Percentiles rank a stretch among this genome's conserved stretches.
Conservation (phyloP, 2,329 filamentous ascomycete genomes). For the Venturia nashicola region DNA sequence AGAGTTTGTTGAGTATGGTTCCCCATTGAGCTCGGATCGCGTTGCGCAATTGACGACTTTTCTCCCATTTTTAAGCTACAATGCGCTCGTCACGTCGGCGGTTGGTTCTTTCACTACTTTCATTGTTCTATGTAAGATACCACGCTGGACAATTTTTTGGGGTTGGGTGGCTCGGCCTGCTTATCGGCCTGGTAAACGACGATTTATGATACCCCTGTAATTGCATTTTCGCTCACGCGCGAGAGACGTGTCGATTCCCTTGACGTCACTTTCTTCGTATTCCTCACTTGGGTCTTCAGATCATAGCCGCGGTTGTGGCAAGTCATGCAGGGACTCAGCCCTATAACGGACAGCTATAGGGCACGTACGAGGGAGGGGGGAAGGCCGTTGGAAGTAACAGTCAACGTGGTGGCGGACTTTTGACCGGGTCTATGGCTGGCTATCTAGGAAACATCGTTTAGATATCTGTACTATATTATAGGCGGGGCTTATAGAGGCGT, state of each 20-base stretch:
- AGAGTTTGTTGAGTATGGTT: background rate
- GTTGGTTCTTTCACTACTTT: no score
- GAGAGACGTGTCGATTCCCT: background rate
- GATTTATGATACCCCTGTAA: constrained; percentile 1
- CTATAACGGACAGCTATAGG: background rate
- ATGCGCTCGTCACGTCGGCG: background rate
- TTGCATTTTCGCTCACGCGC: background rate
- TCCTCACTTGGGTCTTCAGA: background rate
- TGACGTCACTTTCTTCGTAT: background rate
- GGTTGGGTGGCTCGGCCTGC: background rate
- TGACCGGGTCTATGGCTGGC: background rate
- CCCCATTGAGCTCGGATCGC: background rate
- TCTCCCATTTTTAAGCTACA: background rate
- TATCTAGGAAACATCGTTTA: background rate
- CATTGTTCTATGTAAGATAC: background rate
- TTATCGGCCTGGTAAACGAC: background rate
- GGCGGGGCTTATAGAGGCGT: background rate
- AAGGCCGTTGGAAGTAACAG: background rate
- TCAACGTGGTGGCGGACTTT: background rate
- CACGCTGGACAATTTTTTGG: background rate
- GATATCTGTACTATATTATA: background rate
- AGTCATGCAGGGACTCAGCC: background rate
- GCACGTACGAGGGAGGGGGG: background rate
- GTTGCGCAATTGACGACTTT: background rate
- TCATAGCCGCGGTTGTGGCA: background rate